Evolutionary conservation across 2,329 filamentous ascomycete genomes (phyloP).

Genomic region (Coniella vitis): DNA sequence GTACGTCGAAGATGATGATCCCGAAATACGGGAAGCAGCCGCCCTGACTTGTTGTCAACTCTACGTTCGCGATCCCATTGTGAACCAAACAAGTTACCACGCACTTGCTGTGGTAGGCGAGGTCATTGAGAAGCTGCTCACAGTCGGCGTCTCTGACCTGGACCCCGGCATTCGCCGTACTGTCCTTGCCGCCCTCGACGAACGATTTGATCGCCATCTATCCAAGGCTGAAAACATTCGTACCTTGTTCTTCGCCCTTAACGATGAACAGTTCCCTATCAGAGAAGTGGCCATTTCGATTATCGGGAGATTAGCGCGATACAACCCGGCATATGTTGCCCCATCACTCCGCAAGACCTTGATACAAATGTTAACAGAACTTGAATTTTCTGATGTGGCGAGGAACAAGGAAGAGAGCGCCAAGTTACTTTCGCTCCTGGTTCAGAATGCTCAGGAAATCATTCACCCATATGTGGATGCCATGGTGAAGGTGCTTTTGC

Average conservation of each 20-base stretch:
- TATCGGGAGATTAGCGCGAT: slow-evolving; percentile 82
- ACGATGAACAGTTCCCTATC: slow-evolving; percentile 89
- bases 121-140: slow-evolving; percentile 93
- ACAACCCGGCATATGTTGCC: slow-evolving; percentile 96
- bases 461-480: slow-evolving; percentile 97
- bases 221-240: slow-evolving; percentile 96
- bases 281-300: slow-evolving; percentile 93
- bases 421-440: slow-evolving; percentile 83
- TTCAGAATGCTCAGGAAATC: slow-evolving; percentile 84
- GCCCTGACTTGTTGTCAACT: slow-evolving; percentile 96
- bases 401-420: slow-evolving; percentile 96
- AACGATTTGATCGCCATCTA: slow-evolving; percentile 92
- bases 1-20: slow-evolving; percentile 94
- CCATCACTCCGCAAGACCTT: slow-evolving; percentile 90
- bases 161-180: slow-evolving; percentile 84
- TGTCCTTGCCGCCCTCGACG: slow-evolving; percentile 82
- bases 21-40: slow-evolving; percentile 87
- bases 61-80: slow-evolving; percentile 92
- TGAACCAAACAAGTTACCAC: slow-evolving; percentile 95
- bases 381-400: slow-evolving; percentile 91
- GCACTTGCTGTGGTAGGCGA: slow-evolving; percentile 96
- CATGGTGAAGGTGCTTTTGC: slow-evolving; percentile 89
- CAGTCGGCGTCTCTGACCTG: slow-evolving; percentile 87
- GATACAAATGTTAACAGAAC: slow-evolving; percentile 90
- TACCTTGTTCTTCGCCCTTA: slow-evolving; percentile 88